Base-by-base conservation (phyloP, 192 early-diverging fungal species). In the Podila minutissima region DNA sequence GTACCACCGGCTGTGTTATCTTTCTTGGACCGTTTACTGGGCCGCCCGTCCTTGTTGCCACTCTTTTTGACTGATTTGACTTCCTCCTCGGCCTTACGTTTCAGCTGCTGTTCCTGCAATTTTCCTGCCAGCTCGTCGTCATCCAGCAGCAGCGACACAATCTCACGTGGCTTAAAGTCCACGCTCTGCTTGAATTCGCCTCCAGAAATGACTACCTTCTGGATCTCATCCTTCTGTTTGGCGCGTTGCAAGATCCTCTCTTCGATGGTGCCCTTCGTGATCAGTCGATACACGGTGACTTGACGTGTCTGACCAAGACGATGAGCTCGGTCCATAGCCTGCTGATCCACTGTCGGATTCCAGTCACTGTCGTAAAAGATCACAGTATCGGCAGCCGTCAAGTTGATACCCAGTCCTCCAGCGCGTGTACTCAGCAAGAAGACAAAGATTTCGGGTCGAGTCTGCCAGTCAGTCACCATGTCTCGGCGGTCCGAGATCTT, bases 391-490 rank as follows among this genome's bases (percentile, higher is more conserved):
- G 94, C 94, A 0, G 94, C 94, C 6, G 95, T 97, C 82, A 95
- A 91, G 66, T 97, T 97, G 73, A 96, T 95, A 64, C 94, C 96
- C 48, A 97, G 85, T 13, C 94, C 94, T 83, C 94, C 94, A 51
- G 94, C 94, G 66, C 94, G 89, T 10, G 94, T 94, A 82, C 91
- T 93, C 41, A 95, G 88, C 85, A 94, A 82, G 64, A 95, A 96
- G 48, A 94, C 91, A 64, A 97, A 97, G 29, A 95, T 91, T 61
- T 97, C 95, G 46, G 90, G 87, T 67, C 86, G 82, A 11, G 95
- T 95, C 83, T 97, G 96, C 94, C 94, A 97, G 75, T 97, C 96
- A 59, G 89, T 88, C 19, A 97, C 95, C 91, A 96, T 93, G 67
- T 95, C 94, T 20, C 94, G 91, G 63, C 96, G 93, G 59, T 97